Evolutionary conservation across 805 yeast genomes (phyloP).

Genomic region (Candida sanyiensis): DNA sequence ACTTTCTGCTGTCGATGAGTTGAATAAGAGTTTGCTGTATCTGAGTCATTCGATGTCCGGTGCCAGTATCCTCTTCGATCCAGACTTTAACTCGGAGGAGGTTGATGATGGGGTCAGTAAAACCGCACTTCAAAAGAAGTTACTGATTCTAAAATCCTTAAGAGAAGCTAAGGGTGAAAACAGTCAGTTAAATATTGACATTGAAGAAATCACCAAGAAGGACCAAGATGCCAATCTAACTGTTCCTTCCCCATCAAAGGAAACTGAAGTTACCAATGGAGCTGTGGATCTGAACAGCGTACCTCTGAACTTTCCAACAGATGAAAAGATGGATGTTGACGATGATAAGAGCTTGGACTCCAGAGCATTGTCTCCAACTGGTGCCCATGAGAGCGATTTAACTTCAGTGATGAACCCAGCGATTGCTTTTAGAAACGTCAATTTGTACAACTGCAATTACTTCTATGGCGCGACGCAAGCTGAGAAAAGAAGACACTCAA

Average conservation of each 20-base stretch:
- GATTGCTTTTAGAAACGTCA: slow-evolving; percentile 51
- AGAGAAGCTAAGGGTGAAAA: slow-evolving; percentile 31
- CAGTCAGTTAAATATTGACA: slow-evolving; percentile 33
- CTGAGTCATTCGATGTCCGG: slow-evolving; percentile 65
- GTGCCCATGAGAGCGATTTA: slow-evolving; percentile 28
- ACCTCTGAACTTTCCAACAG: slow-evolving; percentile 12
- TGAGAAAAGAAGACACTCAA: slow-evolving; percentile 36
- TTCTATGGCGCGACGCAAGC: slow-evolving; percentile 52
- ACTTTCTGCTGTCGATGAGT: slow-evolving; percentile 41
- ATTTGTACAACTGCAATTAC: slow-evolving; percentile 59
- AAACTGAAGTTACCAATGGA: slow-evolving; percentile 17
- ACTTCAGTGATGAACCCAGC: slow-evolving; percentile 48
- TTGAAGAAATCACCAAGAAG: slow-evolving; percentile 29
- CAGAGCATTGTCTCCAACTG: slow-evolving; percentile 24
- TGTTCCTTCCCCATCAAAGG: slow-evolving; percentile 7
- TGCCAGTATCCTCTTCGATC: slow-evolving; percentile 64
- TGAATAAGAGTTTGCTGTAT: slow-evolving; percentile 50
- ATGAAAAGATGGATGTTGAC: slow-evolving; percentile 25
- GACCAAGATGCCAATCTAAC: slow-evolving; percentile 24
- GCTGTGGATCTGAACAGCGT: slow-evolving; percentile 12
- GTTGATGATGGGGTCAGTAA: slow-evolving; percentile 9
- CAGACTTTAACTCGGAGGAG: slow-evolving; percentile 42
- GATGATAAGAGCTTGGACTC: slow-evolving; percentile 34
- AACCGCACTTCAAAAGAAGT: slow-evolving; percentile 22
- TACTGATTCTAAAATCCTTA: slow-evolving; percentile 31